Base-by-base conservation (phyloP, 495 filamentous ascomycete genomes). In the Neurospora terricola region DNA sequence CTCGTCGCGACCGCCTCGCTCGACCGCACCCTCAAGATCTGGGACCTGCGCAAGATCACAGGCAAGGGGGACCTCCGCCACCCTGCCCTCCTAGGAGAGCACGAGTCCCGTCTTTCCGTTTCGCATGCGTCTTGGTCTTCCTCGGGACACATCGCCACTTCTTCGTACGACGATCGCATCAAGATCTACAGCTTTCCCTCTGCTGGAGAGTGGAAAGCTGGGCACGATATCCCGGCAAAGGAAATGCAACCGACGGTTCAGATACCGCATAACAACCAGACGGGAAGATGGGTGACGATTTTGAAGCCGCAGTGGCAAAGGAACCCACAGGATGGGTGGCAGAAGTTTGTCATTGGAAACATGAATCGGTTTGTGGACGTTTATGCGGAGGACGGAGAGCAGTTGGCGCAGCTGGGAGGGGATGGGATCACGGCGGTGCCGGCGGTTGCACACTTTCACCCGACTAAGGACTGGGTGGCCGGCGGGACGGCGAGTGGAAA, bases 331-430 rank as follows among this genome's bases (percentile, higher is more conserved):
- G 91, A 94, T 69, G 89, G 88, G 34, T 87, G 94, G 7, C 91
- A 97, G 71, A 91, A 93, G 69, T 93, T 98, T 81, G 94, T 90
- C 62, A 95, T 99, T 73, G 96, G 93, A 1, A 98, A 97, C 78
- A 98, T 98, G 96, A 97, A 97, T 79, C 90, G 96, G 23, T 98
- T 97, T 75, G 92, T 98, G 4, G 96, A 99, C 79, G 88, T 99
- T 8, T 98, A 91, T 80, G 90, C 90, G 14, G 83, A 86, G 11
- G 84, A 88, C 39, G 96, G 96, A 3, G 90, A 96, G 77, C 94
- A 98, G 81, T 84, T 99, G 40, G 96, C 93, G 5, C 95, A 98
- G 83, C 84, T 99, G 8, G 92, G 90, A 4, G 92, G 93, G 7
- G 91, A 94, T 4, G 92, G 92, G 4, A 96, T 98, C 74, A 97